Base-by-base conservation (phyloP, 495 filamentous ascomycete species). In the Parathielavia hyrcaniae region DNA sequence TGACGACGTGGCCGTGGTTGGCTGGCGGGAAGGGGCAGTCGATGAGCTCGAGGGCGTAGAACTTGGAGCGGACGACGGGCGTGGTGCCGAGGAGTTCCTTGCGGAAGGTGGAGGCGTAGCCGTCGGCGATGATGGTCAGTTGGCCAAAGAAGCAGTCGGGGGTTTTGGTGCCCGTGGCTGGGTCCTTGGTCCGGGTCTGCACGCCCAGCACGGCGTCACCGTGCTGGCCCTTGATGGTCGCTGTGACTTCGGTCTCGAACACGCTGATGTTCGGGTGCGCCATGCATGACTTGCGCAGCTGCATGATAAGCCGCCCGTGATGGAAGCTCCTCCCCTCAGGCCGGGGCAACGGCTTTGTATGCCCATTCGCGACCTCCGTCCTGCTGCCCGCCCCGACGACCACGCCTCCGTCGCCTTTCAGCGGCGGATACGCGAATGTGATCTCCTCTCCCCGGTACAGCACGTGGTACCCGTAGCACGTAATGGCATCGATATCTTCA, bases 61-160 rank as follows among this genome's bases (percentile, higher is more conserved):
- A 98, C 73, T 90, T 90, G 55, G 83, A 88, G 50, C 81, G 81
- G 17, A 87, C 81, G 60, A 86, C 72, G 19, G 93, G 89, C 1
- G 80, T 73, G 41, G 81, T 75, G n/a, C 73, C 68, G 64, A 91
- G 83, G 67, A 88, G 82, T 57, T 83, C 75, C 71, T 95, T 93
- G 56, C 93, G 85, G 78, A 97, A 96, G 66, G 88, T 92, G 56
- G 89, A 95, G 58, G 84, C 86, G 71, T 97, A 97, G 58, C 93
- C 93, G 74, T 98, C 92, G 19, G 90, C 89, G 46, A 93, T 80
- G 60, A 97, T 85, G 20, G 91, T 97, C 43, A 97, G 81, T 51
- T 84, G 73, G 43, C 82, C 93, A 65, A 97, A 96, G 73, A 88
- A 97, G 74, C 81, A 85, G 64, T 81, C 80, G 26, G 71, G 57